These are phyloP conservation scores for Asterionellopsis glacialis DNA, from an alignment of 108 stramenopile species.

Conservation along the genomic window DNA sequence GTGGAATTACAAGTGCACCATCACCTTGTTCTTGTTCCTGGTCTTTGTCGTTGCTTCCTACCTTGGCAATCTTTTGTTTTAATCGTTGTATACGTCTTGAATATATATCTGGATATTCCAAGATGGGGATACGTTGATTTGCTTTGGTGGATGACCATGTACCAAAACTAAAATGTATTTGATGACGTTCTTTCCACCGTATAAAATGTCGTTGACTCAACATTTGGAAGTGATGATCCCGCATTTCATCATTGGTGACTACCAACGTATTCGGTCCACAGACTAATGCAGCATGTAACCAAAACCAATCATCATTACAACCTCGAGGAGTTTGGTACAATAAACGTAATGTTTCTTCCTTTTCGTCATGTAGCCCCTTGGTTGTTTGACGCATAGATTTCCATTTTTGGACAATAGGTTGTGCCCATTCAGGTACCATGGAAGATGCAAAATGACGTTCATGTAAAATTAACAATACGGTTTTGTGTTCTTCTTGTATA, in stretches of 20 bases:
- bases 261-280: slow-evolving; percentile 51
- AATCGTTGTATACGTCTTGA: slow-evolving; percentile 74
- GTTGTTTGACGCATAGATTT: slow-evolving; percentile 17
- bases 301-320: slow-evolving; percentile 99
- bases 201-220: slow-evolving; percentile 81
- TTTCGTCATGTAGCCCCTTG: too few species aligned
- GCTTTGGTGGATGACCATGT: slow-evolving; percentile 17
- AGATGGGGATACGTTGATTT: slow-evolving; percentile 20
- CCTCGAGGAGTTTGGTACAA: slow-evolving; percentile 67
- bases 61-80: not conserved
- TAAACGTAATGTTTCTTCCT: too few species aligned
- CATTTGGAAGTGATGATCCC: slow-evolving; percentile 99
- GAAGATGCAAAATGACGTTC: slow-evolving; percentile 64
- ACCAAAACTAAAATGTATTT: slow-evolving; percentile 78
- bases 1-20: slow-evolving; percentile 67
- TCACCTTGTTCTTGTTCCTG: not conserved
- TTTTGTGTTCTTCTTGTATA: slow-evolving; percentile 20
- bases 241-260: slow-evolving; percentile 97
- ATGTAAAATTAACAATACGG: slow-evolving; percentile 77
- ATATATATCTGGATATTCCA: slow-evolving; percentile 67
- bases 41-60: not conserved
- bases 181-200: slow-evolving; percentile 96
- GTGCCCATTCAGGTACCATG: slow-evolving; percentile 47
- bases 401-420: slow-evolving; percentile 45
- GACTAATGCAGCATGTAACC: slow-evolving; percentile 90